Evolutionary conservation across 208 protist species (phyloP), one percentile per base, ranked within the genome.

Genomic region (Trypanosoma congolense): DNA sequence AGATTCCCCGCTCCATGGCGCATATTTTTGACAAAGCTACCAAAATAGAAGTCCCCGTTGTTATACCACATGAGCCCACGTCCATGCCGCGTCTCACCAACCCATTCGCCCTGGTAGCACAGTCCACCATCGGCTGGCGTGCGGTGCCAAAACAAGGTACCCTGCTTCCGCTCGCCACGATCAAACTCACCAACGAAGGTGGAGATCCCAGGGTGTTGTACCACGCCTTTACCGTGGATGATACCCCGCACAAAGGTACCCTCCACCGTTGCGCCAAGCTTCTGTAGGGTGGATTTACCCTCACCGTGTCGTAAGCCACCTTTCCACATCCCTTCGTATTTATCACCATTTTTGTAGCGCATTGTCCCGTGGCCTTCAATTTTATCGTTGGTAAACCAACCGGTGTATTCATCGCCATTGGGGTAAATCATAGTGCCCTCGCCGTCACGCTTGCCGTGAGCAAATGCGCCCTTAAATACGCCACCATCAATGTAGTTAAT

Each of bases 41-140:
- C 89, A 36, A 74, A 80, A 50, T 74, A 92, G 65, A 95, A 90
- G 70, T 83, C 84, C 18, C 80, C 85, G 51, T 91, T 84, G 0
- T 49, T 53, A 60, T 81, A 90, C 85, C 89, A 95, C 52, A 92
- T 56, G 21, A 92, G 51, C 1, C 90, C 90, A 30, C 71, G 72
- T 24, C 85, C 83, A 31, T 93, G 68, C 75, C 91, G 86, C 25
- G 65, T 60, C 43, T 94, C 84, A 18, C 80, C 87, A 19, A 72
- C 59, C 90, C 90, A 96, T 58, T 88, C 76, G 1, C 90, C 90
- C 40, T 96, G 84, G 56, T 95, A 96, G 53, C 87, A 94, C 0
- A 36, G 12, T 4, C 38, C 43, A 19, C 65, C 44, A 2, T 46
- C 59, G 14, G 61, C 43, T 9, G 25, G 35, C 9, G 33, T 54